Conservation (phyloP, 345 rosid species). For the Populus tremula region DNA sequence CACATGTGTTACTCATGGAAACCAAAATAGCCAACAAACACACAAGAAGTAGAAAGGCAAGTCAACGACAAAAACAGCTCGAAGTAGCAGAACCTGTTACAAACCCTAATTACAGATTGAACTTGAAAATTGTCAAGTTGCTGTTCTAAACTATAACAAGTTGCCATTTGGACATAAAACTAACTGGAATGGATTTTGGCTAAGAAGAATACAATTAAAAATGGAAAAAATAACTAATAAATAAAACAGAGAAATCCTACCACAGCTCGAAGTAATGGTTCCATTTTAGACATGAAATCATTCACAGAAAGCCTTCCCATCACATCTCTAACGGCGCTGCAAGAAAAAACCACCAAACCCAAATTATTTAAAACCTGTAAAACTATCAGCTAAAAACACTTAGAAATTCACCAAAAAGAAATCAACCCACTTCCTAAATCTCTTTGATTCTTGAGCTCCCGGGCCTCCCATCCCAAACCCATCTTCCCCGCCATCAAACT, state of each 20-base stretch:
- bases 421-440: slow-evolving; percentile 27
- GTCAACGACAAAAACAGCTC: background rate
- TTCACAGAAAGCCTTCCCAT: slow-evolving; percentile 33
- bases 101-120: background rate
- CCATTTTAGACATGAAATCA: slow-evolving; percentile 36
- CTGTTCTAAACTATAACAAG: background rate
- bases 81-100: background rate
- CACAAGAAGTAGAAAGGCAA: background rate
- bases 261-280: slow-evolving; percentile 44
- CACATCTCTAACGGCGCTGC: slow-evolving; percentile 44
- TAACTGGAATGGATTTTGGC: background rate
- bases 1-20: background rate
- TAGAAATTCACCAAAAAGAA: background rate
- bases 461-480: slow-evolving; percentile 6
- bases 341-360: slow-evolving; percentile 5
- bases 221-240: background rate
- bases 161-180: background rate
- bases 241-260: slow-evolving; percentile 29
- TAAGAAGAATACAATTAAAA: background rate
- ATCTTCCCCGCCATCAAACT: slow-evolving; percentile 28
- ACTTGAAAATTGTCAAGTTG: slow-evolving; percentile 1
- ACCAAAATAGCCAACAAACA: background rate
- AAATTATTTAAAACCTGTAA: background rate
- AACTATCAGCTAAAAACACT: background rate
- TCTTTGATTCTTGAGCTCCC: slow-evolving; percentile 24